Percentiles rank a stretch among this genome's conserved stretches.
Conservation (phyloP, 805 yeast genomes). For the Zygotorulaspora sp. region DNA sequence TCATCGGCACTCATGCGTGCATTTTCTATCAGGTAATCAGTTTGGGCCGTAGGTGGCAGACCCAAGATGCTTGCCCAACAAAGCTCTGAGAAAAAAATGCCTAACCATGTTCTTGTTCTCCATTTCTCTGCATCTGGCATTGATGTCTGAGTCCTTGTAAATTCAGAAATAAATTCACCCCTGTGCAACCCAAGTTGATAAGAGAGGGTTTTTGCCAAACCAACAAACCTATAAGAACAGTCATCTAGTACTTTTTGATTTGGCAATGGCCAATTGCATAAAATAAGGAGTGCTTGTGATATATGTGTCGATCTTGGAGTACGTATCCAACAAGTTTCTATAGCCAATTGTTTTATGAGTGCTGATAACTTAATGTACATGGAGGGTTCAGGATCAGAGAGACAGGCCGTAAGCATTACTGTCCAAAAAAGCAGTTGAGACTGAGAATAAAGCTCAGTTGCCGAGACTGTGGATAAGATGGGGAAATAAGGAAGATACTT, state of each 20-base stretch:
- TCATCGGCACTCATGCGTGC: conserved; percentile 58
- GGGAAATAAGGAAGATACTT: conserved; percentile 76
- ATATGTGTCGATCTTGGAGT: conserved; percentile 94
- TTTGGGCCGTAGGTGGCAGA: conserved; percentile 77
- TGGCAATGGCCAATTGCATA: conserved; percentile 89
- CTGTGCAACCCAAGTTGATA: conserved; percentile 86
- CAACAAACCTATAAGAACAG: conserved; percentile 82
- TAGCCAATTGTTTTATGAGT: conserved; percentile 78
- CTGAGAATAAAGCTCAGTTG: conserved; percentile 73
- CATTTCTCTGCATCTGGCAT: conserved; percentile 88
- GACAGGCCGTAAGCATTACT: conserved; percentile 77
- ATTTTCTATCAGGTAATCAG: conserved; percentile 75
- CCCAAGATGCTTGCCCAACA: conserved; percentile 88
- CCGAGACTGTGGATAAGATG: conserved; percentile 63
- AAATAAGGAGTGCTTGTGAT: conserved; percentile 80
- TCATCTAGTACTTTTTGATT: conserved; percentile 90
- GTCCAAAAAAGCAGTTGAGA: conserved; percentile 89
- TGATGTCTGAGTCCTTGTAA: conserved; percentile 82
- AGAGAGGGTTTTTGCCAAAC: conserved; percentile 78
- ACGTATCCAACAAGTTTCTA: conserved; percentile 87
- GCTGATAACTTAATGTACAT: conserved; percentile 71
- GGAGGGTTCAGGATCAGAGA: conserved; percentile 83
- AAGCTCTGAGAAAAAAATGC: conserved; percentile 81
- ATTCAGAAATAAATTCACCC: conserved; percentile 87
- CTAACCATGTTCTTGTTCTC: conserved; percentile 92